These are phyloP conservation scores for Cercospora beticola DNA, from an alignment of 2,329 filamentous ascomycete genomes.

Conservation along the genomic window DNA sequence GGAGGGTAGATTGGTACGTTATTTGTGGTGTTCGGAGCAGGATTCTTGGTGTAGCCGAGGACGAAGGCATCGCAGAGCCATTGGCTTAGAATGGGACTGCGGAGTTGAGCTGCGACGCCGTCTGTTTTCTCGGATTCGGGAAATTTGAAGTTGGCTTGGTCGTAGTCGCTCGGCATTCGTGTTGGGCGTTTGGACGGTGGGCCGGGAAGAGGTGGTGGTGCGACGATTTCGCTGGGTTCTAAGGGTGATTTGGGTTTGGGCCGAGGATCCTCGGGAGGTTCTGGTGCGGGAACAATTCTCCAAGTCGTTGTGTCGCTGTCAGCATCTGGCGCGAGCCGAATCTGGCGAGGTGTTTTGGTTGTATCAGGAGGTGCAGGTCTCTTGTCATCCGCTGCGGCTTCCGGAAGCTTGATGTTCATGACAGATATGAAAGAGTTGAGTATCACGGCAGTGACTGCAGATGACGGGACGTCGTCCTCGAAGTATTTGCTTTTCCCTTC, in stretches of 20 bases:
- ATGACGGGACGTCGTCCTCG: background rate
- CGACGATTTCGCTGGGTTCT: background rate
- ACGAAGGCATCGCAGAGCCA: conserved; percentile 11
- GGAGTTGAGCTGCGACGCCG: background rate
- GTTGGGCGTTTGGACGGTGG: background rate
- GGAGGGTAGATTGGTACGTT: conserved; percentile 1
- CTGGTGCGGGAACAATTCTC: background rate
- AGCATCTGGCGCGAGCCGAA: background rate
- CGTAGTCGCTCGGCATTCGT: background rate
- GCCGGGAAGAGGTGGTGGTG: background rate
- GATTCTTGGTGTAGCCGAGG: background rate
- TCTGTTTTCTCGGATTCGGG: background rate
- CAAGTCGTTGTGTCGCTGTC: conserved; percentile 1
- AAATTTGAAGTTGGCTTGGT: conserved; percentile 2
- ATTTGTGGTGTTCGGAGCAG: background rate
- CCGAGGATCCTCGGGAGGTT: background rate
- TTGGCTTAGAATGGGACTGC: background rate
- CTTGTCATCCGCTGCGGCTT: background rate
- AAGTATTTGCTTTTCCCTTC: conserved; percentile 5
- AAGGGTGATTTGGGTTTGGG: background rate
- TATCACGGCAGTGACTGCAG: conserved; percentile 11
- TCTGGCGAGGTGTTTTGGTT: conserved; percentile 5
- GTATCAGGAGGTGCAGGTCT: background rate
- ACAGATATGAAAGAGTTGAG: conserved; percentile 10
- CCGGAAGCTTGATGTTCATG: conserved; percentile 10